Evolutionary conservation across 495 filamentous ascomycete species (phyloP).

Genomic region (Penicillium bialowiezense): DNA sequence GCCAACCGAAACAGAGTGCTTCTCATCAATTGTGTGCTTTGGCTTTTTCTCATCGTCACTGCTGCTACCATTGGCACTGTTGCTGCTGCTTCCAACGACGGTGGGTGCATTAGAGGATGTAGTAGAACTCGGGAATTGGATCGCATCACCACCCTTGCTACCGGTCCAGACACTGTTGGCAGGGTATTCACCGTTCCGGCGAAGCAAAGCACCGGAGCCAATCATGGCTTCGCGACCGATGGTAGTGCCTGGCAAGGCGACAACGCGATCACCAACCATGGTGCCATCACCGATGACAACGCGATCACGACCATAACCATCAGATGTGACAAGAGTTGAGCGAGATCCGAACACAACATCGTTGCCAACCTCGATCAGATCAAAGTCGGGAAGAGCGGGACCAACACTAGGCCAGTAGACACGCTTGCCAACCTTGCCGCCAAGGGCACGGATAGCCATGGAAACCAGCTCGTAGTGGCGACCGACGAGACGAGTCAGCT

Average conservation of each 20-base stretch:
- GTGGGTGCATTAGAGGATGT: slow-evolving; percentile 13
- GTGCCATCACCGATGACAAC: slow-evolving; percentile 37
- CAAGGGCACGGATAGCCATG: slow-evolving; percentile 34
- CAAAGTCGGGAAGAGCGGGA: slow-evolving; percentile 41
- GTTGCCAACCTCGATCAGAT: slow-evolving; percentile 45
- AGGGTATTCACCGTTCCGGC: slow-evolving; percentile 32
- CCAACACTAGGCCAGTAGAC: slow-evolving; percentile 51
- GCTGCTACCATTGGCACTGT: slow-evolving; percentile 4
- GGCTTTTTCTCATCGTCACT: slow-evolving; percentile 10
- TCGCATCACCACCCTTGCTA: slow-evolving; percentile 37
- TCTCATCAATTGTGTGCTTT: slow-evolving; percentile 2
- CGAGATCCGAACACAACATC: slow-evolving; percentile 49
- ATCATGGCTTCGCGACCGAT: slow-evolving; percentile 37
- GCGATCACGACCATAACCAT: slow-evolving; percentile 37
- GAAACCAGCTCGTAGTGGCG: slow-evolving; percentile 46
- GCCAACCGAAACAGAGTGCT: slow-evolving; percentile 4
- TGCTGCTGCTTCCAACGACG: slow-evolving; percentile 7
- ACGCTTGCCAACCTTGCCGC: slow-evolving; percentile 40
- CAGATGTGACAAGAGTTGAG: slow-evolving; percentile 41
- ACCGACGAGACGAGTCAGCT: slow-evolving; percentile 19
- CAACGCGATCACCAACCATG: slow-evolving; percentile 45
- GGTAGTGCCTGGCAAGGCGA: slow-evolving; percentile 37
- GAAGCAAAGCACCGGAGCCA: slow-evolving; percentile 43
- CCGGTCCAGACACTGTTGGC: slow-evolving; percentile 42
- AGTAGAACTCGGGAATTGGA: slow-evolving; percentile 32